Base-by-base conservation (phyloP, 108 stramenopile species). In the Phaeodactylum tricornutum region DNA sequence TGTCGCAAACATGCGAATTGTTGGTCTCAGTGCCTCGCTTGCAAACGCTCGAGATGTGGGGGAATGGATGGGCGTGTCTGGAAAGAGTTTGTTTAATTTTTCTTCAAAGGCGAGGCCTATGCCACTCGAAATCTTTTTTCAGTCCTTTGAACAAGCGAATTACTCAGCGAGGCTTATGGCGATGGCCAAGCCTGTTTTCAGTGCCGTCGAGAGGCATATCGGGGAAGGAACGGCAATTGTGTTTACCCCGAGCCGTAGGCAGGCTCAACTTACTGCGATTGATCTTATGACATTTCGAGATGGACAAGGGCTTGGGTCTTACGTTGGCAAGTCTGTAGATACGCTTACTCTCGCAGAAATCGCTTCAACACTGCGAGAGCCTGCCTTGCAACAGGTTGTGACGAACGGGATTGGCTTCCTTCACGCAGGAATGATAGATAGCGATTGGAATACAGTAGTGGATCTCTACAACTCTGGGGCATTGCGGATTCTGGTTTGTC, bases 11-110 rank as follows among this genome's bases (percentile, higher is more conserved):
- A 47, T 85, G 37, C 91, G 98, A 21, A 86, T 99, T 58, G 78
- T 99, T 19, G 95, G 94, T 22, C 61, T 97, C 20, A 72, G 86
- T 46, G 87, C 95, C 4, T 91, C 95, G 3, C 55, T 97, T 19
- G 97, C 98, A 19, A 98, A 99, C 67, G 95, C 94, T 0, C 81
- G 87, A 43, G 98, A 99, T 61, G 78, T 99, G 4, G 98, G 87
- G 21, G 98, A 95, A 44, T 98, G 96, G 96, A 81, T 99, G 68
- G 97, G 98, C 16, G 96, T 92, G 8, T 48, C 92, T 4, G 45
- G 52, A 17, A 81, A 84, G 50, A 81, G 78, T 37, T 49, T 93
- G 14, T 95, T 96, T 75, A 94, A 95, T 64, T 98, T 99, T 73
- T 82, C 86, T 32, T 90, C 95, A 8, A 84, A 88, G 44, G 91